Evolutionary conservation across 345 rosid species (phyloP), one percentile per base, ranked within the genome.

Genomic region (Sisymbrium irio): DNA sequence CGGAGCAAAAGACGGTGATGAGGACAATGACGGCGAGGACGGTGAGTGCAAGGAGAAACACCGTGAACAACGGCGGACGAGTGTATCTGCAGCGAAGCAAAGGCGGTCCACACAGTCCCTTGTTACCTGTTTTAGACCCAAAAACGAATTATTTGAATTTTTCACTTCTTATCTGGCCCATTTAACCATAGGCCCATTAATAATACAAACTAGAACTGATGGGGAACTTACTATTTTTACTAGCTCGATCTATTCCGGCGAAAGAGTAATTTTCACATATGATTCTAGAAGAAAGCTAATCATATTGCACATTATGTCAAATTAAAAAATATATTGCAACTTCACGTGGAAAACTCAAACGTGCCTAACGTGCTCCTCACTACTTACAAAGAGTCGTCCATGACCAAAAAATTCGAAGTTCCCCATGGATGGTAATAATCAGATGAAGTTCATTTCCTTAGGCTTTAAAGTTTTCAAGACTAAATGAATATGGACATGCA

Each of bases 91-190:
- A 94, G n/a, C 72, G 70, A 13, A 62, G n/a, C 15, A 91, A 76
- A 6, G 98, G 96, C 68, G 76, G 69, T 41, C 96, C 98, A 66
- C 98, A 88, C 17, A 94, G 72, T 0, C 54, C 86, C 42, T 76
- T 80, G 73, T 91, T 91, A 28, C 91, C 97, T 91, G 80, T 42
- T 58, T 75, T 59, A 4, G 14, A 12, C 72, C 67, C 72, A 64
- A 37, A n/a, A 37, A n/a, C 17, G 5, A 69, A 27, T 17, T 30
- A 4, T 49, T 30, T 12, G 1, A 66, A 22, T 37, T 47, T 47
- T 51, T 67, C 0, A 46, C 1, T 19, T 62, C 27, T 40, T 60
- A 32, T 0, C 17, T 15, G 47, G 64, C 69, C 70, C 79, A 49
- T 30, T 67, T 13, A 0, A 66, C 0, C 1, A 8, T 0, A 54